Percentiles rank a stretch among this genome's conserved stretches.
Evolutionary conservation across 208 protist species (phyloP).

Genomic region (Trypanosoma theileri): DNA sequence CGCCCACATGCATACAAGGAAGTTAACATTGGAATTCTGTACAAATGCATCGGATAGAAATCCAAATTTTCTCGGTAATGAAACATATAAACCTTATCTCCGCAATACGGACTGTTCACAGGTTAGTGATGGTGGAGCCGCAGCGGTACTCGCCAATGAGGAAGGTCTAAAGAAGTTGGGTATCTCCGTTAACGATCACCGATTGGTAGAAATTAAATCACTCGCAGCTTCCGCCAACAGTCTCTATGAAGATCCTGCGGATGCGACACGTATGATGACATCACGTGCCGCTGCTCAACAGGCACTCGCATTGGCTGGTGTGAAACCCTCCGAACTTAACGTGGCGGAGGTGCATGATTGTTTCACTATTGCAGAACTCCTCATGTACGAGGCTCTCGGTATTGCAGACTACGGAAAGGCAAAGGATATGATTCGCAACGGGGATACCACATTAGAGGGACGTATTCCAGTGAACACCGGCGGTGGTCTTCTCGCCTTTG

Average conservation of each 20-base stretch:
- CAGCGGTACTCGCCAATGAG: constrained; percentile 79
- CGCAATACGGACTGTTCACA: constrained; percentile 87
- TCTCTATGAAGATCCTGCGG: constrained; percentile 72
- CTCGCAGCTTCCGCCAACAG: constrained; percentile 63
- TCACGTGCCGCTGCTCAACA: constrained; percentile 69
- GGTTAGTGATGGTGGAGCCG: constrained; percentile 89
- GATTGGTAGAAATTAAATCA: constrained; percentile 75
- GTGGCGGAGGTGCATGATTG: constrained; percentile 93
- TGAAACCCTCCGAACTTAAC: constrained; percentile 61
- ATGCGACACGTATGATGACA: constrained; percentile 75
- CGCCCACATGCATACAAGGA: constrained; percentile 85
- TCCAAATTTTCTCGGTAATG: constrained; percentile 82
- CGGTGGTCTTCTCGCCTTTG: constrained; percentile 89
- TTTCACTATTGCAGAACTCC: constrained; percentile 91
- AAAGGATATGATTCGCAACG: constrained; percentile 76
- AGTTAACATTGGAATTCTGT: constrained; percentile 71
- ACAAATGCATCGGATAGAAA: constrained; percentile 58
- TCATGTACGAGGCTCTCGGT: constrained; percentile 94
- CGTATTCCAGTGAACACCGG: constrained; percentile 90
- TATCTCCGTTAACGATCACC: constrained; percentile 51
- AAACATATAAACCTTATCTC: constrained; percentile 81
- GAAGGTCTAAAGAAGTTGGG: constrained; percentile 80
- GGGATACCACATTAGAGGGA: constrained; percentile 72
- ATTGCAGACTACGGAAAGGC: constrained; percentile 82
- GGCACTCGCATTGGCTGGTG: constrained; percentile 61